Base-by-base conservation (phyloP, 805 yeast species). In the Candida railenensis region DNA sequence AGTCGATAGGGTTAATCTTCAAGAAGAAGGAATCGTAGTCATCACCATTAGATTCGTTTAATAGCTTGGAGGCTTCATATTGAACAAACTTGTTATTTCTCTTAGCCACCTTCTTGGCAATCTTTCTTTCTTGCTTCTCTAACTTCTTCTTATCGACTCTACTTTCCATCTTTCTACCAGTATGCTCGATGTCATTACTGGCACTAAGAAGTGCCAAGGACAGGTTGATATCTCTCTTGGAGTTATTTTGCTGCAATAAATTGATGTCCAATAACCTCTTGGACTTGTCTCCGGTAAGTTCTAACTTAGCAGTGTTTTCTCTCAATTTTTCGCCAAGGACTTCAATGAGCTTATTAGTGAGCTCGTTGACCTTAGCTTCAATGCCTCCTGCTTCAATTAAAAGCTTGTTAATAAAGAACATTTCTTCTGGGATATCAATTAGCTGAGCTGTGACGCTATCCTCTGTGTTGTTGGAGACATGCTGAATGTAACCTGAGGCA, bases 31-130 rank as follows among this genome's bases (percentile, higher is more conserved):
- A 87, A 66, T 94, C 99, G 65, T 92, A 94, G 65, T 91, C 91
- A 34, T 83, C 87, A 21, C 76, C 78, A 44, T 80, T 75, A 48
- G 71, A 69, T 37, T 81, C 87, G 51, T 79, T 77, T 52, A 94
- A 76, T 55, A 94, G 77, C 69, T 87, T 90, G 37, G 97, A 90
- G n/a, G 97, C 96, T 68, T 94, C 96, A 63, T 89, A 89, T 60
- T 89, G 63, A 55, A 89, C 96, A 62, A 87, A 87, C 62, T 84
- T 81, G 64, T 88, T 88, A 62, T 81, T 81, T 55, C 90, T 79
- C 74, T 92, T 92, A 36, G 97, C 97, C 51, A 94, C 92, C 71
- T 94, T 94, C 62, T 95, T 92, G 19, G 97, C 97, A 63, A 94
- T 91, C 75, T 94, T 94, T 59, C 90, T 82, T 73, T 94, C 99